Evolutionary conservation across 495 filamentous ascomycete species (phyloP).

Genomic region (Penicillium parvum): DNA sequence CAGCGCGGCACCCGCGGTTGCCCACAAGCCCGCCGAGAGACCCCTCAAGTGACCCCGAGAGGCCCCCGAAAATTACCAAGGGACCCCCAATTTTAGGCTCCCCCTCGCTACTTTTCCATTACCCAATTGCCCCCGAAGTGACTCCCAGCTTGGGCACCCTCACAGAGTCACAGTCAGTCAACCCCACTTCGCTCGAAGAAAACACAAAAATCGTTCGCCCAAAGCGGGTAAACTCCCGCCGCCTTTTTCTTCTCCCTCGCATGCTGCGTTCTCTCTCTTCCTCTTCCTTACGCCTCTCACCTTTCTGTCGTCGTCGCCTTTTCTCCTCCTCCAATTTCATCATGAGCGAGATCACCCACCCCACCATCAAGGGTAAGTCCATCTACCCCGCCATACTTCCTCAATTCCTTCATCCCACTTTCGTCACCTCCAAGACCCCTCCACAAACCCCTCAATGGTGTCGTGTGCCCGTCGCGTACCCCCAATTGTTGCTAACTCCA

Average conservation of each 20-base stretch:
- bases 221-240: conserved; percentile 30
- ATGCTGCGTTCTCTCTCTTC: conserved; percentile 24
- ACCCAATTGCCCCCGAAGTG: not conserved
- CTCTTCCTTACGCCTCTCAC: conserved; percentile 11
- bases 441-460: too few species aligned
- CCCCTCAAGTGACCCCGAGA: not conserved
- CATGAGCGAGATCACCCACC: conserved; percentile 56
- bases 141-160: too few species aligned
- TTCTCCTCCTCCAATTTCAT: conserved; percentile 23
- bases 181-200: conserved; percentile 20
- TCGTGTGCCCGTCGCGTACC: too few species aligned
- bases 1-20: too few species aligned
- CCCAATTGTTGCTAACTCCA: not conserved
- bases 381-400: not conserved
- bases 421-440: conserved; percentile 8
- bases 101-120: too few species aligned
- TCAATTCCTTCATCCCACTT: conserved; percentile 3
- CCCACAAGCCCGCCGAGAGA: too few species aligned
- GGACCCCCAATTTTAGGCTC: too few species aligned
- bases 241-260: conserved; percentile 22
- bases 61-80: not conserved
- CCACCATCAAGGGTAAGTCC: conserved; percentile 56
- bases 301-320: conserved; percentile 4
- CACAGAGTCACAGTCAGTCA: too few species aligned
- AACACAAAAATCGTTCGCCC: conserved; percentile 24